Conservation (phyloP, 2,329 filamentous ascomycete genomes). For the Paraphaeosphaeria minitans region DNA sequence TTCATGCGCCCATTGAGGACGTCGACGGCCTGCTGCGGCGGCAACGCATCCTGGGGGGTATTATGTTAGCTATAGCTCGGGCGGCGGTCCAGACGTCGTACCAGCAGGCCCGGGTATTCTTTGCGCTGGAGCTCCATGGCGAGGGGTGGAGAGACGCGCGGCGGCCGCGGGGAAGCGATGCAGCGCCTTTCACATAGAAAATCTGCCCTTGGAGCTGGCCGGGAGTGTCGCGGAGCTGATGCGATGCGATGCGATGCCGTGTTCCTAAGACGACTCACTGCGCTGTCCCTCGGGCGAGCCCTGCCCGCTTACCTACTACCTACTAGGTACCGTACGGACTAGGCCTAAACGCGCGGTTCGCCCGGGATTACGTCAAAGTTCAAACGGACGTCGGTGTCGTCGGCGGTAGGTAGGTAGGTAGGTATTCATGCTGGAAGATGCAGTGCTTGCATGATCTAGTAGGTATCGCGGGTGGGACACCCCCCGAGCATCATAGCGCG, state of each 20-base stretch:
- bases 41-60: constrained; percentile 73
- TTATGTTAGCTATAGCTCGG: constrained; percentile 34
- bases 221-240: constrained; percentile 38
- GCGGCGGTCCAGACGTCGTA: constrained; percentile 56
- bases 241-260: constrained; percentile 20
- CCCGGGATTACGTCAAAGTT: constrained; percentile 32
- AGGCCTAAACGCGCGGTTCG: constrained; percentile 22
- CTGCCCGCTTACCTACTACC: constrained; percentile 26
- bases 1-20: constrained; percentile 86
- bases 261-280: constrained; percentile 16
- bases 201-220: constrained; percentile 28
- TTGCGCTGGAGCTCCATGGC: constrained; percentile 72
- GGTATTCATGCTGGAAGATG: not conserved
- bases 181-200: constrained; percentile 38
- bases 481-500: not conserved
- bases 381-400: constrained; percentile 5
- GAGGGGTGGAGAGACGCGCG: constrained; percentile 29
- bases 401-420: no score
- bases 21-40: constrained; percentile 79
- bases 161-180: constrained; percentile 31
- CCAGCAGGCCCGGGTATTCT: constrained; percentile 95
- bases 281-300: constrained; percentile 36
- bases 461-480: constrained; percentile 13
- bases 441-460: not conserved
- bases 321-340: no score